phyloP scores from a whole-genome alignment of 1,284 basidiomycete species.

The Takashimella koratensis region DNA sequence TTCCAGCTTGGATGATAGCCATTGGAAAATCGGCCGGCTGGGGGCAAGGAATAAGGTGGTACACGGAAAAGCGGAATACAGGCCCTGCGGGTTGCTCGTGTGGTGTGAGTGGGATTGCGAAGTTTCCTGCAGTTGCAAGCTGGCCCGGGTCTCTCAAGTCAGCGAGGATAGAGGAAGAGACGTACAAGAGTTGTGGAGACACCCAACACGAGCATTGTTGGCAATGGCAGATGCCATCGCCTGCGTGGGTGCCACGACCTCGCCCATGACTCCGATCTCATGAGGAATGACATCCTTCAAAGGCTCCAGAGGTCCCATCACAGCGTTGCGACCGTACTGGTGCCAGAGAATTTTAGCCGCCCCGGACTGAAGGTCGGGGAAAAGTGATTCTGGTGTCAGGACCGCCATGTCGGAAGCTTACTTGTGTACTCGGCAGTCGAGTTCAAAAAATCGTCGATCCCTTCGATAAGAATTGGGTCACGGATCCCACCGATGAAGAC shows the following conservation, averaged over 20 bases:
- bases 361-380: neutral
- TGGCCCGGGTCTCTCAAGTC: constrained; percentile 4
- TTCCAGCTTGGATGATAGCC: neutral
- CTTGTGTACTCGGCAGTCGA: neutral
- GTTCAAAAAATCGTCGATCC: constrained; percentile 1
- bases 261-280: constrained; percentile 6
- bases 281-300: neutral
- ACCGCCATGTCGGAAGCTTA: neutral
- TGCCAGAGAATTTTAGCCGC: constrained; percentile 2
- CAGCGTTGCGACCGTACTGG: constrained; percentile 7
- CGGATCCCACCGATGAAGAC: constrained; percentile 8
- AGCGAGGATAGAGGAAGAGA: neutral
- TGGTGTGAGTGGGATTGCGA: constrained; percentile 4
- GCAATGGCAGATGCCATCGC: constrained; percentile 4
- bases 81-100: constrained; percentile 3
- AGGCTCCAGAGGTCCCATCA: constrained; percentile 9
- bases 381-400: neutral
- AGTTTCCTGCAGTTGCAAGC: constrained; percentile 10
- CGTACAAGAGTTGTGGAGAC: constrained; percentile 5
- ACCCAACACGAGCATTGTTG: constrained; percentile 4
- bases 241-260: constrained; percentile 7
- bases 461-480: constrained; percentile 9
- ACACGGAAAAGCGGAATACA: constrained; percentile 7
- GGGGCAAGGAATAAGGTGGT: constrained; percentile 8
- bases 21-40: constrained; percentile 6